Evolutionary conservation across 2,329 filamentous ascomycete genomes (phyloP).

Genomic region (Calcarisporium arbuscula): DNA sequence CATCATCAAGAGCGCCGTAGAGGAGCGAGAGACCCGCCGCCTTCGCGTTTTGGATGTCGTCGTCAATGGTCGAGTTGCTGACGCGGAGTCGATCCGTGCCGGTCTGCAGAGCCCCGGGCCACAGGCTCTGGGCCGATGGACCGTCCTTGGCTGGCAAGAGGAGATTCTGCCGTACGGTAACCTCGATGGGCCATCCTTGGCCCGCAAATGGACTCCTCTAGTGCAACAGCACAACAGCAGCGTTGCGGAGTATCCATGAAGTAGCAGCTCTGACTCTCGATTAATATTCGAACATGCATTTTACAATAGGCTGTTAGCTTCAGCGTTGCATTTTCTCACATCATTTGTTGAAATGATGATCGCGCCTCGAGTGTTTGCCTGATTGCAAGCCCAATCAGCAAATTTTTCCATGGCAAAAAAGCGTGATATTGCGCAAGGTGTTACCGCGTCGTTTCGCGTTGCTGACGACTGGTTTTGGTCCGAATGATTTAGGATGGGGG

Average conservation of each 20-base stretch:
- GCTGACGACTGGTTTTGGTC: too few species aligned
- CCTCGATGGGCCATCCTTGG: constrained; percentile 34
- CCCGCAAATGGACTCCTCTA: constrained; percentile 39
- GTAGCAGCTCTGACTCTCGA: constrained; percentile 11
- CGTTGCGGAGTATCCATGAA: constrained; percentile 26
- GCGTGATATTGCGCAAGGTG: too few species aligned
- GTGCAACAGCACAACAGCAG: constrained; percentile 15
- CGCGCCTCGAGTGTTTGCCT: too few species aligned
- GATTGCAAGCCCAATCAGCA: too few species aligned
- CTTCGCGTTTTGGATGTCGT: constrained; percentile 37
- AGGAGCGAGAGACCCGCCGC: constrained; percentile 53
- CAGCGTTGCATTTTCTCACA: too few species aligned
- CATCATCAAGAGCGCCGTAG: constrained; percentile 43
- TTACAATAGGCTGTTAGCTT: neutral
- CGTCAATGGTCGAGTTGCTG: constrained; percentile 26
- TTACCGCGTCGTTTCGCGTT: too few species aligned
- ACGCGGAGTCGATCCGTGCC: constrained; percentile 26
- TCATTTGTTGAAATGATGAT: too few species aligned
- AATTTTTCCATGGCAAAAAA: too few species aligned
- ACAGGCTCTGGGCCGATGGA: constrained; percentile 36
- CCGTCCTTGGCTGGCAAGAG: constrained; percentile 44
- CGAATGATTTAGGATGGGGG: too few species aligned
- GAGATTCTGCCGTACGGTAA: constrained; percentile 29
- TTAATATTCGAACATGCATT: too few species aligned
- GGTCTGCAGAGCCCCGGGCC: constrained; percentile 32